Evolutionary conservation across 805 yeast species (phyloP), one percentile per base, ranked within the genome.

Genomic region (Candida parachauliodes): DNA sequence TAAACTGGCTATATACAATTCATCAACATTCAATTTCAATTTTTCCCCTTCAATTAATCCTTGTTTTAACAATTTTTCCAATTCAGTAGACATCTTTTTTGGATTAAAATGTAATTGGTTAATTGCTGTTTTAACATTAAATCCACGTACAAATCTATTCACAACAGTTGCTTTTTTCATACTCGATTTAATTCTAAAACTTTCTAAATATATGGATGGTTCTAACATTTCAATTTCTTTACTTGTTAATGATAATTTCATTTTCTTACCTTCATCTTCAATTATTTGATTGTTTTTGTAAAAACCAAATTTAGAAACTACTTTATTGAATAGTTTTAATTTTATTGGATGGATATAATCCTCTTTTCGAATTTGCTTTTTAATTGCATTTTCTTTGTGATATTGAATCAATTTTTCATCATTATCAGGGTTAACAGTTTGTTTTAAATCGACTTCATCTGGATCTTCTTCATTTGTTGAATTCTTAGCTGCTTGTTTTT

Each of bases 41-140:
- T 64, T 66, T 40, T 74, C 65, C 16, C 89, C 88, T 52, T 86
- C 88, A 32, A 76, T 70, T 23, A 86, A 52, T 8, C 94, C 95
- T 35, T 76, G 68, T 51, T 80, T 78, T 44, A 91, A 71, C 61
- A 89, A 64, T 44, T 79, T 83, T 36, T 81, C 89, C 39, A 88
- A 72, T 46, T 88, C 95, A 39, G 81, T 73, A 22, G 94, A 77
- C 60, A 88, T 76, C 51, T 82, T 78, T 64, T 87, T 88, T 33
- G 80, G 74, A 57, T 80, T 78, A 69, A 91, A 91, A 60, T 91
- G 97, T 50, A 89, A 81, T 65, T 89, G 97, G 28, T 91, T 87
- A 49, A 91, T 83, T 36, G 97, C 98, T 29, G 76, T 77, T 49
- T 79, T 76, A 24, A 86, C 78, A 37, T 78, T 74, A 61, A 84